Evolutionary conservation across 257 asterid genomes (phyloP), one percentile per base, ranked within the genome.

Genomic region (Craterostigma plantagineum): DNA sequence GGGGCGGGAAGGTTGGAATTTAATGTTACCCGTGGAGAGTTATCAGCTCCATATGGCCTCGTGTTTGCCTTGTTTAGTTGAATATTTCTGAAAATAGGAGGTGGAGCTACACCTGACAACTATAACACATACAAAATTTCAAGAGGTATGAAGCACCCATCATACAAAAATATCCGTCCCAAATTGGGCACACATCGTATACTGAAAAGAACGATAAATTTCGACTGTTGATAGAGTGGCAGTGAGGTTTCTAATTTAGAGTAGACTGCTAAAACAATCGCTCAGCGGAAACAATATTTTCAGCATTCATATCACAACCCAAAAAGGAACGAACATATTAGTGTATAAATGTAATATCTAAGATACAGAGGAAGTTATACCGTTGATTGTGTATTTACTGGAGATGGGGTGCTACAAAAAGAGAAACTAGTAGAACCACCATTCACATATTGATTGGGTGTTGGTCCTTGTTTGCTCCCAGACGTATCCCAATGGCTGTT

Each of bases 41-140:
- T 74, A 65, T 90, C 93, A 61, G 72, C 62, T 50, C 81, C 84
- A 51, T 57, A 51, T 16, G 66, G 59, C 70, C 73, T 72, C 54
- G 60, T 66, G 64, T 59, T 68, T 47, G 71, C 72, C 49, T 83
- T 84, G 56, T 72, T 79, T 42, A 66, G 69, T 52, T 62, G 86
- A 50, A 70, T 61, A 62, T 83, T 82, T 69, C 93, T 75, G 61
- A 76, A 74, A 53, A 82, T 23, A 42, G 91, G 95, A 43, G 98
- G 95, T 35, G 98, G 98, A 63, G 78, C 79, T 48, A 75, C 64
- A 55, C 91, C 93, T 55, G 98, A 90, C 58, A 72, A 60, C 98
- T 87, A 74, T 62, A 70, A 66, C 54, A 40, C 35, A 72, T 50
- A 46, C 18, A 14, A 14, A 2, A 14, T 8, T 23, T 23, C 48